These are phyloP conservation scores for Neocucurbitaria cava DNA, from an alignment of 2,329 filamentous ascomycete genomes.

Conservation along the genomic window DNA sequence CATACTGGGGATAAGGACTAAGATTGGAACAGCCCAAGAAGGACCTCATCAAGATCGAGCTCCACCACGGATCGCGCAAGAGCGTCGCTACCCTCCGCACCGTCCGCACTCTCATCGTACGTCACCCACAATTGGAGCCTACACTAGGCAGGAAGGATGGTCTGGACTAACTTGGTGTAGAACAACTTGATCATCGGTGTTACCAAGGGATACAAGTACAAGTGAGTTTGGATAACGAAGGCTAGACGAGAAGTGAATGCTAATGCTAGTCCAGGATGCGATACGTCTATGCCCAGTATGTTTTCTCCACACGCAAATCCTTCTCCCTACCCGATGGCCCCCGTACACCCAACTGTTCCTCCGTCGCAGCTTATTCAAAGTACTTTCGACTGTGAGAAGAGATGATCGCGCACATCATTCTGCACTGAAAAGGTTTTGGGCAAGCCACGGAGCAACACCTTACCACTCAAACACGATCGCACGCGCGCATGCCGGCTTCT, in stretches of 20 bases:
- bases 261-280: constrained; percentile 70
- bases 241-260: background rate
- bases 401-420: too few relatives aligned
- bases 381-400: too few relatives aligned
- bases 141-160: constrained; percentile 1
- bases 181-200: constrained; percentile 99
- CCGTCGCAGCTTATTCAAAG: constrained; percentile 1
- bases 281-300: constrained; percentile 93
- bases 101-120: constrained; percentile 87
- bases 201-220: constrained; percentile 99
- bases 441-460: too few relatives aligned
- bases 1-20: constrained; percentile 18
- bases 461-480: too few relatives aligned
- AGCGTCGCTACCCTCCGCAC: constrained; percentile 97
- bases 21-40: constrained; percentile 66
- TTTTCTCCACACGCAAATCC: constrained; percentile 8
- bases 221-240: constrained; percentile 51
- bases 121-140: constrained; percentile 18
- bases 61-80: constrained; percentile 98
- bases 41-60: constrained; percentile 91
- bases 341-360: background rate
- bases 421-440: background rate
- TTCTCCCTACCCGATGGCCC: background rate
- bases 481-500: background rate
- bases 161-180: constrained; percentile 34